These are phyloP conservation scores for Herpotrichia juniperi DNA, from an alignment of 2,329 filamentous ascomycete genomes.

Conservation along the genomic window DNA sequence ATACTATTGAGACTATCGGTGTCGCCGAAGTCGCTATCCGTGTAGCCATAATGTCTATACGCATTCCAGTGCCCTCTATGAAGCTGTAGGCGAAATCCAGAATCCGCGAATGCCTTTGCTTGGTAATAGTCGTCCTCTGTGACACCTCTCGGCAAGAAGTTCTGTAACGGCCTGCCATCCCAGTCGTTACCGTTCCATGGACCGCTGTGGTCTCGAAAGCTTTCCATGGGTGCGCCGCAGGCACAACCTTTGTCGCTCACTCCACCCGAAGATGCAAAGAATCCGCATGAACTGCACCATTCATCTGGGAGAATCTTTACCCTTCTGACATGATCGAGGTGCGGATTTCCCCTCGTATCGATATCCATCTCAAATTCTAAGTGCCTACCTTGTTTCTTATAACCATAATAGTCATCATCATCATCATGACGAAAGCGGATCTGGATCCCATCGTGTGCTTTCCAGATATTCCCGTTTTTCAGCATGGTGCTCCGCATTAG, in stretches of 20 bases:
- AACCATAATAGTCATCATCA: neutral
- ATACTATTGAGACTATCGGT: neutral
- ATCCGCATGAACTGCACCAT: neutral
- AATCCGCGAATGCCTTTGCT: neutral
- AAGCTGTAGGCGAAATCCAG: neutral
- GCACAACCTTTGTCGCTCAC: neutral
- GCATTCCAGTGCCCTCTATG: too few species aligned
- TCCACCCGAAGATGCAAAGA: too few species aligned
- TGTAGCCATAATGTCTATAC: neutral
- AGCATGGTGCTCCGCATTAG: neutral
- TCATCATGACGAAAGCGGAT: neutral
- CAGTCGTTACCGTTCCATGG: too few species aligned
- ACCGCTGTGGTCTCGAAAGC: too few species aligned
- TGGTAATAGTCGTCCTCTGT: neutral
- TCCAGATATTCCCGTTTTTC: neutral
- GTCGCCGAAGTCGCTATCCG: constrained; percentile 2
- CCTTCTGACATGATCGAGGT: neutral
- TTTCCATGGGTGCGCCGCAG: too few species aligned
- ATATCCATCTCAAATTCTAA: neutral
- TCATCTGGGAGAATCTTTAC: neutral
- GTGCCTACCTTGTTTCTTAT: too few species aligned
- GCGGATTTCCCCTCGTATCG: neutral
- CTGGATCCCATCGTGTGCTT: neutral
- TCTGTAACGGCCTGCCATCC: neutral
- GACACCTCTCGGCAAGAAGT: neutral